Evolutionary conservation across 768 basidiomycete species (phyloP).

Genomic region (Hypsizygus marmoreus): DNA sequence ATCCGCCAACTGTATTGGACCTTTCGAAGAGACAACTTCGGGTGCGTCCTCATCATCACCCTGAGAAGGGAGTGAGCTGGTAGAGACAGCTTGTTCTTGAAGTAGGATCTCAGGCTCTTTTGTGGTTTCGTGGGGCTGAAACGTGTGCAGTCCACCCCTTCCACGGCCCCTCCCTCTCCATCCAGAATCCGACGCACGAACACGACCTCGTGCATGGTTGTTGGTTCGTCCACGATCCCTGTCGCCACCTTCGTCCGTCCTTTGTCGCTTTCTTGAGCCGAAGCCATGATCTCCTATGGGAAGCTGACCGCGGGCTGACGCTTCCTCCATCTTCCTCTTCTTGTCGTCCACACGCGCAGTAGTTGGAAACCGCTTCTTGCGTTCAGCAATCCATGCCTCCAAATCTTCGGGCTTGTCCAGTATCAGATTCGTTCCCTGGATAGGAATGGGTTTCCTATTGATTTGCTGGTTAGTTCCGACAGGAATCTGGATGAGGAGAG

Average conservation of each 20-base stretch:
- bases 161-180: slow-evolving; percentile 30
- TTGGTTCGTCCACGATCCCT: slow-evolving; percentile 9
- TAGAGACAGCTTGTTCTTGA: neutral
- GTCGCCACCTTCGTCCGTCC: slow-evolving; percentile 25
- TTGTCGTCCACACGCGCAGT: slow-evolving; percentile 72
- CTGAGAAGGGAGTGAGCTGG: slow-evolving; percentile 21
- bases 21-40: slow-evolving; percentile 61
- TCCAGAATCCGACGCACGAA: slow-evolving; percentile 30
- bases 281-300: slow-evolving; percentile 45
- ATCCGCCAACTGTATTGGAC: no score
- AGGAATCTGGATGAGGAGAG: slow-evolving; percentile 5
- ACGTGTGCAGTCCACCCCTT: slow-evolving; percentile 4
- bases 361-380: slow-evolving; percentile 86
- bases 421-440: slow-evolving; percentile 76
- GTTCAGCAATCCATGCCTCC: slow-evolving; percentile 84
- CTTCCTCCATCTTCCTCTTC: slow-evolving; percentile 76
- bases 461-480: neutral
- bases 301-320: slow-evolving; percentile 78
- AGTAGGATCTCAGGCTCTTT: no score
- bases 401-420: slow-evolving; percentile 84
- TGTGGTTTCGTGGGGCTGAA: no score
- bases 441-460: slow-evolving; percentile 66
- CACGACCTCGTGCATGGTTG: slow-evolving; percentile 19
- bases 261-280: slow-evolving; percentile 43
- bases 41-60: slow-evolving; percentile 49